A percentile compares a stretch with the other conserved stretches of the same genome.
These are phyloP conservation scores for Phytophthora sojae DNA, from an alignment of 352 stramenopile species.

Conservation along the genomic window DNA sequence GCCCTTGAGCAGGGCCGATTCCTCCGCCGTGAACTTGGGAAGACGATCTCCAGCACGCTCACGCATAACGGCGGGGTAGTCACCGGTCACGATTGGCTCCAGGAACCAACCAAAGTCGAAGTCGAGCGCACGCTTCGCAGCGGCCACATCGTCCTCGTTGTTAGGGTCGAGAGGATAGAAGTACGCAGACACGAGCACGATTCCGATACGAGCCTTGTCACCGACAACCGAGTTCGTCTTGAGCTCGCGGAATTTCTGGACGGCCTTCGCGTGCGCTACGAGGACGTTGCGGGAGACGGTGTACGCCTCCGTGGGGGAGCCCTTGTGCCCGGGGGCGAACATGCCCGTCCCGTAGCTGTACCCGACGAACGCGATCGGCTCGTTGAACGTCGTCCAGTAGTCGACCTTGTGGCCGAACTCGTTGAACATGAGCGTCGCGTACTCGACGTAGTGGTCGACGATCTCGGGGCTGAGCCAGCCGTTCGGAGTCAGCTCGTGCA, in stretches of 20 bases:
- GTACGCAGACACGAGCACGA: slow-evolving; percentile 83
- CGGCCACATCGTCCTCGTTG: slow-evolving; percentile 39
- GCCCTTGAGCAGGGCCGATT: slow-evolving; percentile 74
- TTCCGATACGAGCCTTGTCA: slow-evolving; percentile 79
- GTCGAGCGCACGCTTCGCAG: slow-evolving; percentile 72
- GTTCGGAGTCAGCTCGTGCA: slow-evolving; percentile 47
- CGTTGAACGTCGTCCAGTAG: slow-evolving; percentile 94
- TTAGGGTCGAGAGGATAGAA: slow-evolving; percentile 69
- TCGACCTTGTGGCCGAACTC: slow-evolving; percentile 90
- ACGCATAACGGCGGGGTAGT: slow-evolving; percentile 94
- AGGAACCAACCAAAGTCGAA: slow-evolving; percentile 90
- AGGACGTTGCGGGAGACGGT: slow-evolving; percentile 82
- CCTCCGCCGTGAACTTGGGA: slow-evolving; percentile 83
- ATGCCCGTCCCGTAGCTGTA: slow-evolving; percentile 82
- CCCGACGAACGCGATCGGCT: slow-evolving; percentile 81
- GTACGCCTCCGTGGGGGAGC: slow-evolving; percentile 43
- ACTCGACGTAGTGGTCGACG: slow-evolving; percentile 56
- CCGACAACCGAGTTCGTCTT: slow-evolving; percentile 21
- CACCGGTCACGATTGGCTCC: slow-evolving; percentile 84
- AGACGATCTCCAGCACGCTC: slow-evolving; percentile 76
- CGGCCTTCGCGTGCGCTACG: slow-evolving; percentile 85
- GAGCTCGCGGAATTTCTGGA: slow-evolving; percentile 72
- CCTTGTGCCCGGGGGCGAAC: slow-evolving; percentile 39
- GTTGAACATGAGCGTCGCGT: slow-evolving; percentile 87
- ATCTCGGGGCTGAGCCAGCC: slow-evolving; percentile 38